A percentile compares a stretch with the other conserved stretches of the same genome.
These are phyloP conservation scores for Lunasporangiospora selenospora DNA, from an alignment of 192 early-diverging fungal species.

Conservation along the genomic window DNA sequence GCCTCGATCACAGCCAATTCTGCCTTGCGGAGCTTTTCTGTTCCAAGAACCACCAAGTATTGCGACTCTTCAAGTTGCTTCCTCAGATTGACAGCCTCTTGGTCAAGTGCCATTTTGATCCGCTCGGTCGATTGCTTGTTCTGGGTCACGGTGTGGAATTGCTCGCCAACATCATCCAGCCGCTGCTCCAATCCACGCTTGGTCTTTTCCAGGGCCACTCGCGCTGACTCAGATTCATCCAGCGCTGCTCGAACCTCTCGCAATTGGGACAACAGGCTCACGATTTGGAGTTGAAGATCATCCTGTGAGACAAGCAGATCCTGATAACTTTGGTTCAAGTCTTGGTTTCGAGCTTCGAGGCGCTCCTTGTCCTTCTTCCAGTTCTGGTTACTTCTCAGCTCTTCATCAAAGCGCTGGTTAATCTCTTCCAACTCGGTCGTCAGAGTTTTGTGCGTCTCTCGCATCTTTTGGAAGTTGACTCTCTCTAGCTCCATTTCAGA, in stretches of 20 bases:
- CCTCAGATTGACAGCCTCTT: constrained; percentile 75
- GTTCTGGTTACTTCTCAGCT: constrained; percentile 66
- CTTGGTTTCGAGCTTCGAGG: constrained; percentile 73
- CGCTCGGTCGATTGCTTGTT: constrained; percentile 74
- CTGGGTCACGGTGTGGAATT: constrained; percentile 71
- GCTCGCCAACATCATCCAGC: constrained; percentile 75
- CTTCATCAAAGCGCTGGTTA: constrained; percentile 68
- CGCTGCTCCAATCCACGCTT: constrained; percentile 77
- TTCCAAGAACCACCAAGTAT: constrained; percentile 64
- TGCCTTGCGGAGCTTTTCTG: constrained; percentile 73
- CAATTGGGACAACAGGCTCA: constrained; percentile 54
- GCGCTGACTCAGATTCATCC: constrained; percentile 76
- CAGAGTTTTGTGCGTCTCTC: constrained; percentile 73
- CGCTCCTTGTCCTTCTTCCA: constrained; percentile 85
- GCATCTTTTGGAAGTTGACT: constrained; percentile 66
- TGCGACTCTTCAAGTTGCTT: constrained; percentile 78
- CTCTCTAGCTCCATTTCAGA: constrained; percentile 82
- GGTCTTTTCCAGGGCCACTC: constrained; percentile 66
- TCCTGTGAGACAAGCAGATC: constrained; percentile 66
- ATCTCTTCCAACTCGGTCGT: constrained; percentile 69
- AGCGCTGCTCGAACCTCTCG: constrained; percentile 63
- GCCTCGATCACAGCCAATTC: constrained; percentile 69
- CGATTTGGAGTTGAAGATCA: constrained; percentile 68
- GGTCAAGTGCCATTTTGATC: constrained; percentile 72
- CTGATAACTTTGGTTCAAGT: constrained; percentile 70